Base-by-base conservation (phyloP, 2,329 filamentous ascomycete species). In the Penicillium sp. region DNA sequence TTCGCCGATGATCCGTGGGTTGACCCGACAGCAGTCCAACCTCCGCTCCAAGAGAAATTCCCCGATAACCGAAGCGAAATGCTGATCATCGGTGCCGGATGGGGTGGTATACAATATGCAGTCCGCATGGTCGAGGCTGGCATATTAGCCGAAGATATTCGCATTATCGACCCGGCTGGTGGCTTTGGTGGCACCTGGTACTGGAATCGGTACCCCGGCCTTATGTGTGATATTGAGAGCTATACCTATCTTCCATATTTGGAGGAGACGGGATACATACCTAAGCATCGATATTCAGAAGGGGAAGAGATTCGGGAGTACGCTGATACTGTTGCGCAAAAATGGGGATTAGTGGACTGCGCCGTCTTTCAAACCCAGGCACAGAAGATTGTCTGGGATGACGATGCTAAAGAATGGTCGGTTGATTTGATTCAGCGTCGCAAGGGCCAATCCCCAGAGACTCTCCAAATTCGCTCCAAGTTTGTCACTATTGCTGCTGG, bases 241-340 rank as follows among this genome's bases (percentile, higher is more conserved):
- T 86, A 83, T 62, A 75, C 79, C n/a, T 88, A 87, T 63, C 70
- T 87, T 70, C 84, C 84, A 3, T 69, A 86, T 13, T 75, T 87
- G 2, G 84, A 87, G 58, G 84, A 87, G 68, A 85, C 77, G 1
- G 80, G 80, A 0, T 86, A 85, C 63, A 79, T 86, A 67, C 86
- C 85, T 0, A 80, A 74, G 16, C 74, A 82, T 44, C 76, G 77
- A 43, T 83, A 82, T 59, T 70, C 77, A 0, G 70, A 70, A 10
- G 80, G 77, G 0, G 61, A 68, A 3, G 81, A 84, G 61, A 55
- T 58, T 13, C 56, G 47, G 27, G 27, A 39, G 10, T 53, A 57
- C 27, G 48, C 35, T 11, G 44, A 54, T 43, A n/a, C 26, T 10
- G 41, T 58, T 11, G 26, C 37, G 1, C 22, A 13, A 5, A 54